Evolutionary conservation across 2,329 filamentous ascomycete species (phyloP), one percentile per base, ranked within the genome.

Genomic region (Chaetomium olivaceum): DNA sequence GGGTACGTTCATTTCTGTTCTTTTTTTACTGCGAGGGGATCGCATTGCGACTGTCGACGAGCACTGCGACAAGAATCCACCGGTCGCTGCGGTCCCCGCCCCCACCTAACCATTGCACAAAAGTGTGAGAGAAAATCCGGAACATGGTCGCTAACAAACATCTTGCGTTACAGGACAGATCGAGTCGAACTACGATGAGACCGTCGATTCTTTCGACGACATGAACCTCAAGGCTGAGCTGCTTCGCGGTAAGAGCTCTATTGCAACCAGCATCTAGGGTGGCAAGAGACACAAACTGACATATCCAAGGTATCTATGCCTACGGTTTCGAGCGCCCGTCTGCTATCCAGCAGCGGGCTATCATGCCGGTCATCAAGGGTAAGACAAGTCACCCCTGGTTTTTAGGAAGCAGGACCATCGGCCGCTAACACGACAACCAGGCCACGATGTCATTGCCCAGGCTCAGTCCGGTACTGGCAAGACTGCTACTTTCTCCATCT

Each of bases 101-200:
- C 27, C 39, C 39, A 43, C 36, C 12, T 39, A 21, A 57, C 46
- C 14, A 11, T 12, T 21, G 23, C 33, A 19, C 54, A 63, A 48
- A 60, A 48, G 61, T 59, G 51, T 57, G 50, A 39, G 46, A 59
- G 27, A 7, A 56, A 55, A 27, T 11, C 51, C 36, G 19, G 39
- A 57, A 56, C n/a, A 68, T 48, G 27, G 16, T 48, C 29, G 67
- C 71, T 73, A 55, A 73, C 69, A 19, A 56, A 31, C 4, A 3
- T 23, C 61, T 52, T 33, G 36, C 48, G 66, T 66, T 79, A 76
- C 80, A 97, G 94, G 90, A 83, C 93, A 96, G 86, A 99, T 99
- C 87, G 96, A 99, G 88, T 97, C 93, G 80, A 99, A 99, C 92
- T 99, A 98, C 86, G 95, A 99, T 88, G 93, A 98, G 88, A 93